phyloP scores from a whole-genome alignment of 1,284 basidiomycete genomes.

The Trichosporon faecale region DNA sequence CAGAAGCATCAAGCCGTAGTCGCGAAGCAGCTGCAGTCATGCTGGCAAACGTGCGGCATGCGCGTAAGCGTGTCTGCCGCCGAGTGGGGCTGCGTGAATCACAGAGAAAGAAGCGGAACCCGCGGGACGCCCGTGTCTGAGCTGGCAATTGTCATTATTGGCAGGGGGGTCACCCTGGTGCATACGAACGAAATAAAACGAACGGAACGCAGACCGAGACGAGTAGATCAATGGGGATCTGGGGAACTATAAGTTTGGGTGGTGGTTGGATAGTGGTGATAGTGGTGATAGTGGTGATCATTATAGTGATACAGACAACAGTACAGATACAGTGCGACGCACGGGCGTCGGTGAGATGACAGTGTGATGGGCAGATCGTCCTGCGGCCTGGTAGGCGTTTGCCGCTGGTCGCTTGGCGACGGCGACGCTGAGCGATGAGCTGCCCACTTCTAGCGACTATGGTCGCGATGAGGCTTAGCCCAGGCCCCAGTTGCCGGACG shows the following conservation, averaged over 20 bases:
- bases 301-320: background rate
- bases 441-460: no score
- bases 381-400: background rate
- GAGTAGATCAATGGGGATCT: background rate
- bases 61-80: no score
- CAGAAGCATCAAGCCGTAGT: background rate
- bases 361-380: background rate
- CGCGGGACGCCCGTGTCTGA: background rate
- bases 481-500: constrained; percentile 37
- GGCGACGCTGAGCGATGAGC: no score
- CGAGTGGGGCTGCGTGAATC: background rate
- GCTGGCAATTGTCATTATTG: background rate
- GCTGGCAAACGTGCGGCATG: background rate
- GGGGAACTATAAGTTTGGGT: background rate
- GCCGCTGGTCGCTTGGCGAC: background rate
- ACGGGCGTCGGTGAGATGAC: background rate
- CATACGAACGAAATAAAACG: background rate
- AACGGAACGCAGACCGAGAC: background rate
- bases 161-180: background rate
- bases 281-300: no score
- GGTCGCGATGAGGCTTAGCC: constrained; percentile 7
- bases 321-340: background rate
- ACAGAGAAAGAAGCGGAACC: background rate
- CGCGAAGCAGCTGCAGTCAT: background rate
- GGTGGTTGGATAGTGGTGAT: no score